A percentile compares a stretch with the other conserved stretches of the same genome.
phyloP scores from a whole-genome alignment of 2,329 filamentous ascomycete species.

The Aspergillus sp. region DNA sequence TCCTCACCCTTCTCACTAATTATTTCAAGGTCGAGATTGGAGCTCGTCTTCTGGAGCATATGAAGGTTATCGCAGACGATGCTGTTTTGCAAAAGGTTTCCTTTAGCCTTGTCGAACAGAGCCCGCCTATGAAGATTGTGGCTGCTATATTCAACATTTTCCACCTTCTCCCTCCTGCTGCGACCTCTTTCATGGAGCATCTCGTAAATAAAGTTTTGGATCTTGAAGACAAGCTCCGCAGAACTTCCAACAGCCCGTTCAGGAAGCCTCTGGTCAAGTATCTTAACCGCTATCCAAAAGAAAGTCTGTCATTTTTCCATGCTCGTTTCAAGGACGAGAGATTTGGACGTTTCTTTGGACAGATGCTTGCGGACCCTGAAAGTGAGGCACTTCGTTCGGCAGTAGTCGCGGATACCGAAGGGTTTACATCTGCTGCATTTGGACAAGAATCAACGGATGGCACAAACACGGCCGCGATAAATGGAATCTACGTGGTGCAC shows the following conservation, averaged over 20 bases:
- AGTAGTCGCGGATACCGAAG: slow-evolving; percentile 67
- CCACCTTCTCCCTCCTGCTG: slow-evolving; percentile 85
- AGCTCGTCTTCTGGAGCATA: slow-evolving; percentile 83
- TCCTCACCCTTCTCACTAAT: slow-evolving; percentile 87
- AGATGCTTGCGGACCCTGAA: slow-evolving; percentile 71
- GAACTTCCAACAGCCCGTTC: slow-evolving; percentile 90
- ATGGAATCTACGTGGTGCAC: slow-evolving; percentile 79
- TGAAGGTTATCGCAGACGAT: slow-evolving; percentile 83
- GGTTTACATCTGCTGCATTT: slow-evolving; percentile 60
- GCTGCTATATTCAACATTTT: slow-evolving; percentile 95
- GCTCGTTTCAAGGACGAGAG: slow-evolving; percentile 75
- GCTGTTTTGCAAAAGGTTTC: slow-evolving; percentile 80
- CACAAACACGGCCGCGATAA: slow-evolving; percentile 74
- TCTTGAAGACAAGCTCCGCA: slow-evolving; percentile 75
- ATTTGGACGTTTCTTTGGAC: slow-evolving; percentile 86
- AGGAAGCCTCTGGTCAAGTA: slow-evolving; percentile 86
- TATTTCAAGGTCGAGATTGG: slow-evolving; percentile 99
- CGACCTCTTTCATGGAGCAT: slow-evolving; percentile 83
- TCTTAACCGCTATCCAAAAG: slow-evolving; percentile 85
- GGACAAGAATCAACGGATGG: slow-evolving; percentile 62
- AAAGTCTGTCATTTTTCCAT: slow-evolving; percentile 78
- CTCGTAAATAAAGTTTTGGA: slow-evolving; percentile 87
- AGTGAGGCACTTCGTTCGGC: slow-evolving; percentile 71
- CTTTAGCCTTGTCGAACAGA: slow-evolving; percentile 91
- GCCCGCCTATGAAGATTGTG: slow-evolving; percentile 88